Conservation (phyloP, 306 rosid genomes). For the Vigna mungo region DNA sequence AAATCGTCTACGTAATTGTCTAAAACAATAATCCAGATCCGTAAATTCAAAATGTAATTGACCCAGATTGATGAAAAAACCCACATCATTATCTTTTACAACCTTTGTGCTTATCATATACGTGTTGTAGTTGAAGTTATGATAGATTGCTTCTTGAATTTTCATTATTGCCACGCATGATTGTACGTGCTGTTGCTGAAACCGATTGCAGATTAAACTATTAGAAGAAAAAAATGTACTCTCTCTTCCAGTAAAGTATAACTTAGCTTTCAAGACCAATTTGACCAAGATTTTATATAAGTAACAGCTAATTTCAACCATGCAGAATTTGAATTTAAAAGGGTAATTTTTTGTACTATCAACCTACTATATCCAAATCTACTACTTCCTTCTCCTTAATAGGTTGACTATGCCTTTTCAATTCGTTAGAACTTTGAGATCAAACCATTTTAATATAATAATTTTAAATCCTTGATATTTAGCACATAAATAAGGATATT, state of each 20-base stretch:
- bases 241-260: conserved; percentile 7
- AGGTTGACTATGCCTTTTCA: conserved; percentile 23
- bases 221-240: not conserved
- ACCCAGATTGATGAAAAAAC: too few relatives aligned
- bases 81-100: not conserved
- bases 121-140: conserved; percentile 12
- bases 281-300: not conserved
- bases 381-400: conserved; percentile 6
- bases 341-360: not conserved
- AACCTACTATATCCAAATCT: conserved; percentile 7
- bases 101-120: not conserved
- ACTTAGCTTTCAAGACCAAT: conserved; percentile 22
- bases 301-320: conserved; percentile 9
- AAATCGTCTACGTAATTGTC: too few relatives aligned
- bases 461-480: conserved; percentile 10
- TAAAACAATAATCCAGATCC: too few relatives aligned
- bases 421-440: not conserved
- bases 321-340: not conserved
- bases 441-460: conserved; percentile 6
- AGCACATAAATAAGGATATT: not conserved
- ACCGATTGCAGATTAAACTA: conserved; percentile 32
- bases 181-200: not conserved
- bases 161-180: conserved; percentile 7
- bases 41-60: too few relatives aligned
- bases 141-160: conserved; percentile 12